phyloP scores from a whole-genome alignment of 352 stramenopile genomes.

The Globisporangium okanoganense region DNA sequence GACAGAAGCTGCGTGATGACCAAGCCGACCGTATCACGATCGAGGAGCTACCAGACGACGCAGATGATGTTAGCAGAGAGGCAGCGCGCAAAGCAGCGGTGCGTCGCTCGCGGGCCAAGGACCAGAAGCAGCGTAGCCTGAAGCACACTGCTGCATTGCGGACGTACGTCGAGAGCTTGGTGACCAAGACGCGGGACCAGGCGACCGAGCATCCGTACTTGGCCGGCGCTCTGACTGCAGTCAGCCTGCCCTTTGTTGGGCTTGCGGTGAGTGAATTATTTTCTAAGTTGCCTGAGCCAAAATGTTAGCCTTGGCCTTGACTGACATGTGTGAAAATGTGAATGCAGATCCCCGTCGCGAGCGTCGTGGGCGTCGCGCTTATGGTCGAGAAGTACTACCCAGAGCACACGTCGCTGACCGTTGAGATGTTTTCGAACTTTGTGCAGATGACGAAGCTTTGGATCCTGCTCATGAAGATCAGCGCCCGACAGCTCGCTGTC shows the following conservation, averaged over 20 bases:
- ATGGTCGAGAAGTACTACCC: constrained; percentile 81
- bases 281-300: too few relatives aligned
- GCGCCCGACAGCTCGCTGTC: constrained; percentile 56
- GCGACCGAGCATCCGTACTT: constrained; percentile 56
- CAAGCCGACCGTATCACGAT: constrained; percentile 63
- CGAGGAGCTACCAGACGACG: constrained; percentile 52
- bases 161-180: constrained; percentile 46
- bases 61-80: constrained; percentile 15
- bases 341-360: constrained; percentile 63
- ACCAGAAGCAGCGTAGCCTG: constrained; percentile 21
- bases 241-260: constrained; percentile 71
- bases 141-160: constrained; percentile 38
- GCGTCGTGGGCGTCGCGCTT: constrained; percentile 61
- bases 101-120: constrained; percentile 7
- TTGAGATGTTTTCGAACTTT: constrained; percentile 72
- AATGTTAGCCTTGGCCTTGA: neutral
- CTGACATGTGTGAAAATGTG: neutral
- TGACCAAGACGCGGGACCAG: constrained; percentile 31
- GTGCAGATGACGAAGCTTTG: constrained; percentile 82
- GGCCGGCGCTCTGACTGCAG: constrained; percentile 51
- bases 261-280: constrained; percentile 41
- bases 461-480: constrained; percentile 76
- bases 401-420: constrained; percentile 56
- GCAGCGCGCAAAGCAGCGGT: constrained; percentile 1
- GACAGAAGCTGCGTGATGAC: constrained; percentile 28